A percentile compares a stretch with the other conserved stretches of the same genome.
phyloP scores from a whole-genome alignment of 805 yeast species.

The Candida ponderosae region DNA sequence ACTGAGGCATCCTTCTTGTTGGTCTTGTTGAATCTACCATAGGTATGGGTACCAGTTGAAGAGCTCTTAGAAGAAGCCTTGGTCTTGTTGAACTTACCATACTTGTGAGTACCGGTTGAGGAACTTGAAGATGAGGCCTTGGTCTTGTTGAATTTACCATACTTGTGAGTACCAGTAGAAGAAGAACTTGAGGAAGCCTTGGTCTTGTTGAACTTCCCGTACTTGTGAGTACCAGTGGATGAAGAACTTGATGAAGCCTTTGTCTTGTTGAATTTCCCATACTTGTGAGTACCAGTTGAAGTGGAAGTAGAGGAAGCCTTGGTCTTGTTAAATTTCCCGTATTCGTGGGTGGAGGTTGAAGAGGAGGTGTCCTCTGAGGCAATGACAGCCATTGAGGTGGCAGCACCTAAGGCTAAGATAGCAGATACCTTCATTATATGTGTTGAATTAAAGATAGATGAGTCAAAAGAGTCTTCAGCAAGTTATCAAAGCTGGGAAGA shows the following conservation, averaged over 20 bases:
- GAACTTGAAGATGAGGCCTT: constrained; percentile 23
- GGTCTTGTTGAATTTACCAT: constrained; percentile 48
- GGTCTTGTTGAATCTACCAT: constrained; percentile 45
- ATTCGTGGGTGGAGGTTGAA: constrained; percentile 36
- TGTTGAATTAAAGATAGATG: too few species aligned
- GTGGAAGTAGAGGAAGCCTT: constrained; percentile 19
- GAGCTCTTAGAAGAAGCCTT: constrained; percentile 25
- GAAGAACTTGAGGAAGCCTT: constrained; percentile 20
- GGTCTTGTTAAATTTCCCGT: constrained; percentile 48
- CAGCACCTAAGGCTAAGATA: background rate
- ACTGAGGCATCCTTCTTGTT: constrained; percentile 18
- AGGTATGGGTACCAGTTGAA: constrained; percentile 40
- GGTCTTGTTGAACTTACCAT: constrained; percentile 49
- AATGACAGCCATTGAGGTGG: background rate
- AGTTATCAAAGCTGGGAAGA: too few species aligned
- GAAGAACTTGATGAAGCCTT: constrained; percentile 24
- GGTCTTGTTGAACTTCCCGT: constrained; percentile 46
- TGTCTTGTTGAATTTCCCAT: constrained; percentile 41
- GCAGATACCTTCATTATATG: background rate
- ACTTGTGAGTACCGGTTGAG: constrained; percentile 45
- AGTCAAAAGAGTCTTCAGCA: too few species aligned
- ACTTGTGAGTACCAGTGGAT: constrained; percentile 39
- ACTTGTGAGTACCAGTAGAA: constrained; percentile 44
- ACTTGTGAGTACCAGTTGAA: constrained; percentile 42
- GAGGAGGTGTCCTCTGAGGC: constrained; percentile 7